Evolutionary conservation across 2,329 filamentous ascomycete genomes (phyloP).

Genomic region (Leptographium procerum): DNA sequence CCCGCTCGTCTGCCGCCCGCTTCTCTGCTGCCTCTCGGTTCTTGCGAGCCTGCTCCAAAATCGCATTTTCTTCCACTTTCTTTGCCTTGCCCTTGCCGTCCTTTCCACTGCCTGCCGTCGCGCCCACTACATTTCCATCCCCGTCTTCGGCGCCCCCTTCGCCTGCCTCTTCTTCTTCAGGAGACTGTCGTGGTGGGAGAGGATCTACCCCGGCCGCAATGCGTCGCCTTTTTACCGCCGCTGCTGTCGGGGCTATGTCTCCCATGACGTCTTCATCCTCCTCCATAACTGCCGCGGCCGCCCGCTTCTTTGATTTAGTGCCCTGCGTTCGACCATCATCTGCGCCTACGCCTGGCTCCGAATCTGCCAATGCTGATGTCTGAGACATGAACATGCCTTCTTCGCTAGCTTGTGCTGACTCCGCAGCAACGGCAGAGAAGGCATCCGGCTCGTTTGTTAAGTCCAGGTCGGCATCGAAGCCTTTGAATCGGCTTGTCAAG

Average conservation of each 20-base stretch:
- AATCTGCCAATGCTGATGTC: conserved; percentile 22
- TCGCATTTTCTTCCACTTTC: conserved; percentile 39
- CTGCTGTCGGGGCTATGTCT: conserved; percentile 62
- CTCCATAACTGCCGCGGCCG: not conserved
- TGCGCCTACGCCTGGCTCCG: conserved; percentile 29
- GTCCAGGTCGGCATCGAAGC: conserved; percentile 46
- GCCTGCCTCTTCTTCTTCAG: conserved; percentile 10
- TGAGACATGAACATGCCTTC: conserved; percentile 48
- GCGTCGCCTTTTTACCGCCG: conserved; percentile 67
- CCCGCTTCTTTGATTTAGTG: conserved; percentile 13
- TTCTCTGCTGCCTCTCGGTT: conserved; percentile 56
- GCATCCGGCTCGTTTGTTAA: conserved; percentile 20
- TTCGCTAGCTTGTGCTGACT: conserved; percentile 1
- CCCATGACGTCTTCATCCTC: conserved; percentile 50
- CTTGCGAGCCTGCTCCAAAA: conserved; percentile 54
- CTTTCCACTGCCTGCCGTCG: conserved; percentile 23
- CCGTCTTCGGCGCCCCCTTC: conserved; percentile 3
- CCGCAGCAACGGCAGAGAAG: not conserved
- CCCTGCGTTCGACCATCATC: not conserved
- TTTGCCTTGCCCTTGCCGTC: conserved; percentile 21
- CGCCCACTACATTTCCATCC: conserved; percentile 5
- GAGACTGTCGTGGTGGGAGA: conserved; percentile 20
- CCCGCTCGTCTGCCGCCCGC: conserved; percentile 40
- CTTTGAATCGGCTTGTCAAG: conserved; percentile 50
- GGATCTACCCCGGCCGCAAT: conserved; percentile 46